Evolutionary conservation across 345 rosid species (phyloP), one percentile per base, ranked within the genome.

Genomic region (Sonneratia caseolaris): DNA sequence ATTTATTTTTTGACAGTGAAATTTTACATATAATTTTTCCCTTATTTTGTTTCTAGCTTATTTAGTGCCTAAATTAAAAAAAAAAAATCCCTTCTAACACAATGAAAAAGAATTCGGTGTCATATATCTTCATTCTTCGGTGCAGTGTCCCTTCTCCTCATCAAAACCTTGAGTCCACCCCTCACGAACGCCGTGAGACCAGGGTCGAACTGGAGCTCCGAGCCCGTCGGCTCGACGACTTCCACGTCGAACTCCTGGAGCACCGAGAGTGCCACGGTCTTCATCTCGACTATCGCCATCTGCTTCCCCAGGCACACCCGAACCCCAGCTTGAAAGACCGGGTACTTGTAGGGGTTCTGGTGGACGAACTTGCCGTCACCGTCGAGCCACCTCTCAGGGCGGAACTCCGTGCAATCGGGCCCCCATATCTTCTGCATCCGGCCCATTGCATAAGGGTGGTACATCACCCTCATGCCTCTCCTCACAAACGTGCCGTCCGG

Each of bases 381-480:
- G 62, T 71, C 76, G 68, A 91, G 75, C 97, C 97, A 91, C 64
- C 97, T 82, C 68, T 83, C 92, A 0, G 97, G 97, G 76, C 79
- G 84, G 77, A 87, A 91, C 59, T 89, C 86, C 70, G 76, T 40
- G 81, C 85, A 87, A 71, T 87, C 91, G 3, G 76, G 57, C 0
- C 97, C 95, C 97, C 97, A 91, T 6, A 91, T 78, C 7, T 77
- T 80, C 7, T 76, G 82, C 81, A 87, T 86, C 71, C 97, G 66
- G 53, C 88, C 97, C 94, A 91, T 89, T 0, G 97, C 92, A 27
- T 87, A 91, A 4, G 91, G 83, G 71, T 87, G 92, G 74, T 91
- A 91, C 8, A 89, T 87, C 22, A 89, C 97, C 35, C 88, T 78
- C 8, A 89, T 86, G 37, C 97, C 95, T 43, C 59, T 75, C 48